Base-by-base conservation (phyloP, 2,329 filamentous ascomycete species). In the Fusarium newnesense region DNA sequence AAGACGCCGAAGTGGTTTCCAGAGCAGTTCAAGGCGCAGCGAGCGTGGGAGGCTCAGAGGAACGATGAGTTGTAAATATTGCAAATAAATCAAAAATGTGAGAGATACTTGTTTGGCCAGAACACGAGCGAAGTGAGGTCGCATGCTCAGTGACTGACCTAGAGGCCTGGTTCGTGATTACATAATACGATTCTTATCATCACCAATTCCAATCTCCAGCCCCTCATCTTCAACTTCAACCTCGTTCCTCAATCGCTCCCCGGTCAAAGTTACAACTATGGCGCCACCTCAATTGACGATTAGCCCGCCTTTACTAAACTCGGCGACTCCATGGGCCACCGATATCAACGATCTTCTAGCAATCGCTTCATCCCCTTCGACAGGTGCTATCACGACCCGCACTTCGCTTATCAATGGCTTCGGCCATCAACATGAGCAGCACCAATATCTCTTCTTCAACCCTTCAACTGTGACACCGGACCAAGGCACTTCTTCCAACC, bases 251-350 rank as follows among this genome's bases (percentile, higher is more conserved):
- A n/a, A 32, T 3, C 3, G 21, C 2, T 15, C 28, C 9, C 9
- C 4, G 15, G 18, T 18, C 7, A n/a, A 28, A 5, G 3, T 28
- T 15, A 7, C 18, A 12, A 69, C 36, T 4, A 78, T 76, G 75
- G 9, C 74, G 9, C 77, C 75, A 3, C 76, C 71, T 11, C 62
- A 50, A 13, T 79, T 92, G 15, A 57, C 74, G 12, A 89, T 94
- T 67, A 75, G 84, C 47, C 92, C 92, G 2, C 92, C 92, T 0
- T 84, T 96, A 11, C 84, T 95, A 72, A 95, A 95, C 82, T 93
- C 92, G 2, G 89, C 93, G 36, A 92, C 89, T 56, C 93, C 93
- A 1, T 95, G 93, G 93, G 92, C 93, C 32, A 94, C 92, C 0
- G 89, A 87, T 6, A 80, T 87, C 9, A 84, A 87, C 9, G 89